Base-by-base conservation (phyloP, 2,329 filamentous ascomycete genomes). In the Amylocarpus encephaloides region DNA sequence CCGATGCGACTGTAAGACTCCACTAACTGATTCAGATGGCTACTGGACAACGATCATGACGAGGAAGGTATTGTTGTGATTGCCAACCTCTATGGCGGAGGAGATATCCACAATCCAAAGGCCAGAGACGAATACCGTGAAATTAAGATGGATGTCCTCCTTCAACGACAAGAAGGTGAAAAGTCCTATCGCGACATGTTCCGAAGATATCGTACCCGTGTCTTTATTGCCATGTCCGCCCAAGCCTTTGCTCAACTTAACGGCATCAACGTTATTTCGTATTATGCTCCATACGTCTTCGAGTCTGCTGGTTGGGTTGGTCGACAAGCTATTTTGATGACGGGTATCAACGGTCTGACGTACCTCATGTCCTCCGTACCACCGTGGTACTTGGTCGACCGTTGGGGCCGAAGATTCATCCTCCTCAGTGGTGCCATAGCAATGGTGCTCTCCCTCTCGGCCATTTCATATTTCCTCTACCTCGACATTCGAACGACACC, bases 191-290 rank as follows among this genome's bases (percentile, higher is more conserved):
- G 70, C 35, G 93, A 97, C 55, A 98, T 98, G 93, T 98, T 97
- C 76, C 85, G 79, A 63, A 83, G 88, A 55, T 97, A 97, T 73
- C 80, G 78, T 66, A 93, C 86, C 63, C 88, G 93, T 47, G 92
- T 97, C 58, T 89, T 97, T 65, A 97, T 97, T 67, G 93, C 93
- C 70, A 97, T 97, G 93, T 97, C 92, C 32, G 93, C 93, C 3
- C 93, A 97, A 70, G 90, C 85, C 5, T 80, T 98, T 58, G 93
- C 93, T 26, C 93, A 98, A 70, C 81, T 98, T 48, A 97, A 97
- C 72, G 93, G 93, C 58, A 98, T 98, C 73, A 98, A 98, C 70
- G 93, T 98, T 66, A 98, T 98, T 57, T 97, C 92, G 1, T 98
- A 97, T 75, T 98, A 98, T 66, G 93, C 93, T 1, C 93, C 93